These are phyloP conservation scores for Acacia pycnantha DNA, from an alignment of 331 rosid species.

Conservation along the genomic window DNA sequence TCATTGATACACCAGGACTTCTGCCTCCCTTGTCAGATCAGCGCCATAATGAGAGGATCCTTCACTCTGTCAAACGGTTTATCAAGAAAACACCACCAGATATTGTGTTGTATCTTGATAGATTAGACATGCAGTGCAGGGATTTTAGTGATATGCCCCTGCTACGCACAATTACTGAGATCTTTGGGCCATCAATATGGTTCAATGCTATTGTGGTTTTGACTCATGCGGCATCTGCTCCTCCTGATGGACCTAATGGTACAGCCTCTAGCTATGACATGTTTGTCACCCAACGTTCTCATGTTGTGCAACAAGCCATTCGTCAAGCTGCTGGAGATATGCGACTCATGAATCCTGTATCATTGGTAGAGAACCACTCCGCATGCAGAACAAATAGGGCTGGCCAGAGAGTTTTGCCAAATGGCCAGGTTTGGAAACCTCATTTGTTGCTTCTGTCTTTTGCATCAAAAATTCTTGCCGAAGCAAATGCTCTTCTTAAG, in stretches of 20 bases:
- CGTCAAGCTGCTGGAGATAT: slow-evolving; percentile 99
- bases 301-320: slow-evolving; percentile 98
- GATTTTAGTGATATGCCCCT: slow-evolving; percentile 97
- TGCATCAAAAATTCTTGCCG: slow-evolving; percentile 94
- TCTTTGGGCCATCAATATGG: slow-evolving; percentile 94
- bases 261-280: slow-evolving; percentile 88
- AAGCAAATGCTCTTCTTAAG: slow-evolving; percentile 90
- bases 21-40: slow-evolving; percentile 89
- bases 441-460: slow-evolving; percentile 88
- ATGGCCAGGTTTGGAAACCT: slow-evolving; percentile 99
- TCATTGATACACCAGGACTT: slow-evolving; percentile 97
- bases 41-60: slow-evolving; percentile 87
- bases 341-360: slow-evolving; percentile 97
- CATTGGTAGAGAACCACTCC: slow-evolving; percentile 95
- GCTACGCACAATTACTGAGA: slow-evolving; percentile 80
- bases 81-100: slow-evolving; percentile 94
- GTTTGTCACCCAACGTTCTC: slow-evolving; percentile 97
- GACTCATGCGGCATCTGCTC: slow-evolving; percentile 98
- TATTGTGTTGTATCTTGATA: slow-evolving; percentile 91
- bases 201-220: slow-evolving; percentile 95
- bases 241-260: slow-evolving; percentile 98
- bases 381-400: slow-evolving; percentile 94
- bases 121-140: slow-evolving; percentile 90
- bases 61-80: slow-evolving; percentile 71
- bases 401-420: slow-evolving; percentile 97